phyloP scores from a whole-genome alignment of 495 filamentous ascomycete species.

The Daldinia loculata region DNA sequence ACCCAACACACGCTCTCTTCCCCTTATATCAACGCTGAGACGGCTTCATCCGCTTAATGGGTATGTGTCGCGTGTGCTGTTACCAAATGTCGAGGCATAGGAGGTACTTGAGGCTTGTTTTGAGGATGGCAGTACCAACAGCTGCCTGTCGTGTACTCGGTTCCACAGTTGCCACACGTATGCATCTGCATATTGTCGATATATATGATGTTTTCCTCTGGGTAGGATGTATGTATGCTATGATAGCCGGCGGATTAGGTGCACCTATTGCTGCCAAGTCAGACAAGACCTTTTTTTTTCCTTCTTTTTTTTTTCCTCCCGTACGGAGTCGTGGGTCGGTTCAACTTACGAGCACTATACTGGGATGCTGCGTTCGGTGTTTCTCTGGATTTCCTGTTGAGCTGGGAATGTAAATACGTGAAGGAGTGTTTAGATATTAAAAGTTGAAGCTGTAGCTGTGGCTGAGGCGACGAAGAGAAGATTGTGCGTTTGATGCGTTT shows the following conservation, averaged over 20 bases:
- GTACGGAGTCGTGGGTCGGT: not conserved
- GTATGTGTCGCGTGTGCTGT: constrained; percentile 14
- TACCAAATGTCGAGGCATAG: not conserved
- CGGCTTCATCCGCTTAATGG: constrained; percentile 24
- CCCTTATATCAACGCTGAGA: not conserved
- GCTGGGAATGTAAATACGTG: constrained; percentile 14
- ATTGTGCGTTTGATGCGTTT: constrained; percentile 18
- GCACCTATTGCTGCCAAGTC: constrained; percentile 18
- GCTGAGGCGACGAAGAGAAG: constrained; percentile 25
- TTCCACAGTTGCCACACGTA: constrained; percentile 48
- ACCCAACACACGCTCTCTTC: not conserved
- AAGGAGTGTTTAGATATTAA: constrained; percentile 13
- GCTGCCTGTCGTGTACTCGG: constrained; percentile 49
- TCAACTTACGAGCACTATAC: constrained; percentile 26
- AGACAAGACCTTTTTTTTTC: constrained; percentile 12
- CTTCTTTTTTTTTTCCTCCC: not conserved
- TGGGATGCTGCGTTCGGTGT: not conserved
- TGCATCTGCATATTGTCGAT: constrained; percentile 47
- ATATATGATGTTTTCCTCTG: constrained; percentile 4
- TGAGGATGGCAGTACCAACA: constrained; percentile 51
- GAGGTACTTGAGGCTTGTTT: constrained; percentile 31
- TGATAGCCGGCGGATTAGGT: constrained; percentile 4
- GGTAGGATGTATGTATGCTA: constrained; percentile 23
- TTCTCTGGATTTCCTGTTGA: not conserved
- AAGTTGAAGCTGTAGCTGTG: constrained; percentile 19